These are phyloP conservation scores for Salicornia ramosissima DNA, from an alignment of 148 eudicot species.

Conservation along the genomic window DNA sequence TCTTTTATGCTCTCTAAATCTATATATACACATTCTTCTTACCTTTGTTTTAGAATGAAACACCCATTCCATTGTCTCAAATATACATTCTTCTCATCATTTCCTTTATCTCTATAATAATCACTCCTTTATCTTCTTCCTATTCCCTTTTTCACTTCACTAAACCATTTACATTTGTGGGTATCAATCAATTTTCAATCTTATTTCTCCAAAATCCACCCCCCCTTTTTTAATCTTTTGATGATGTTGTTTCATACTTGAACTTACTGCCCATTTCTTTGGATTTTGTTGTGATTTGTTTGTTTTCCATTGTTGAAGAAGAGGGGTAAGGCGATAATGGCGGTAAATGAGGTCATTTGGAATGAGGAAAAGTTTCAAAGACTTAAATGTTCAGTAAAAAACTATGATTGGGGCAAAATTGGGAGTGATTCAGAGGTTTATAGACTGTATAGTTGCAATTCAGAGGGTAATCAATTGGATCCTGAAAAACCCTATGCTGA, in stretches of 20 bases:
- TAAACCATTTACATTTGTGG: too few relatives aligned
- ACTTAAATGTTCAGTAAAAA: constrained; percentile 64
- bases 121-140: too few relatives aligned
- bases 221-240: too few relatives aligned
- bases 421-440: constrained; percentile 59
- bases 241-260: constrained; percentile 17
- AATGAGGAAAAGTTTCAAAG: constrained; percentile 30
- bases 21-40: too few relatives aligned
- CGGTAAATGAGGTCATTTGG: constrained; percentile 19
- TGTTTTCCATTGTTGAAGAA: constrained; percentile 23
- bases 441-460: constrained; percentile 46
- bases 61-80: too few relatives aligned
- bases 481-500: constrained; percentile 60
- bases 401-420: constrained; percentile 76
- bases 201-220: too few relatives aligned
- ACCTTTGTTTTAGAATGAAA: too few relatives aligned
- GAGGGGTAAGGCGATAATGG: constrained; percentile 28
- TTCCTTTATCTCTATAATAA: too few relatives aligned
- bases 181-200: too few relatives aligned
- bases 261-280: constrained; percentile 23
- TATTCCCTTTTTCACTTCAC: too few relatives aligned
- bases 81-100: too few relatives aligned
- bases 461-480: constrained; percentile 36
- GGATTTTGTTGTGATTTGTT: constrained; percentile 22
- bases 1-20: too few relatives aligned